Evolutionary conservation across 2,329 filamentous ascomycete genomes (phyloP).

Genomic region (Paramyrothecium roridum): DNA sequence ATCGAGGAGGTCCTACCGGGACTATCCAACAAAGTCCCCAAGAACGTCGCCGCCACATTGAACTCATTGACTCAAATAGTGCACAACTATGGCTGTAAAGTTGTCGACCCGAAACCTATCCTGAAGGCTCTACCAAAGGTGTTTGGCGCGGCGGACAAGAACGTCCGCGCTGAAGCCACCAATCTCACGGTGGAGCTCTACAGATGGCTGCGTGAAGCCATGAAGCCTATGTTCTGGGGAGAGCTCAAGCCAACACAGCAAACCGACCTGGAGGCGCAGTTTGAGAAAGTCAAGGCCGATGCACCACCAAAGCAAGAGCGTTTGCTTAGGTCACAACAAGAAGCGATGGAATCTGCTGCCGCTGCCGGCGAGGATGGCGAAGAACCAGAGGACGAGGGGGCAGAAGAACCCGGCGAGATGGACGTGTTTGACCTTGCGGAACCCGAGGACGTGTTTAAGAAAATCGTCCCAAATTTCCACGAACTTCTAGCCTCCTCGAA

Average conservation of each 20-base stretch:
- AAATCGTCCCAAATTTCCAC: constrained; percentile 76
- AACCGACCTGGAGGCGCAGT: constrained; percentile 86
- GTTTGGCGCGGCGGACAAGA: constrained; percentile 97
- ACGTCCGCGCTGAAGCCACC: constrained; percentile 90
- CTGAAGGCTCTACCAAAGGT: constrained; percentile 85
- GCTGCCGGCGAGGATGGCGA: constrained; percentile 56
- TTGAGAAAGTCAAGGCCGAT: constrained; percentile 89
- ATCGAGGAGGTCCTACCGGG: constrained; percentile 86
- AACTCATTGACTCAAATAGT: constrained; percentile 78
- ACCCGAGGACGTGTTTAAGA: constrained; percentile 80
- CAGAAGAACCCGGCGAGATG: constrained; percentile 56
- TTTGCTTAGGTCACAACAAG: constrained; percentile 84
- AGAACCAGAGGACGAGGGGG: constrained; percentile 53
- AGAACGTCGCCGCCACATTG: constrained; percentile 72
- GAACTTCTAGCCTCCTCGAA: constrained; percentile 87
- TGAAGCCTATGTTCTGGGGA: constrained; percentile 97
- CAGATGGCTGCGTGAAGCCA: constrained; percentile 93
- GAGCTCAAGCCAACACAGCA: constrained; percentile 96
- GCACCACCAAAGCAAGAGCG: constrained; percentile 85
- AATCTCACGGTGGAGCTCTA: constrained; percentile 92
- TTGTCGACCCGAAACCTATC: constrained; percentile 87
- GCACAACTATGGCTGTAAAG: constrained; percentile 92
- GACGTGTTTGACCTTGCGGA: constrained; percentile 82
- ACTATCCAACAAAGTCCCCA: constrained; percentile 85
- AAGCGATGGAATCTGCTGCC: constrained; percentile 69